Base-by-base conservation (phyloP, 495 filamentous ascomycete species). In the Astrothelium macrocarpum region DNA sequence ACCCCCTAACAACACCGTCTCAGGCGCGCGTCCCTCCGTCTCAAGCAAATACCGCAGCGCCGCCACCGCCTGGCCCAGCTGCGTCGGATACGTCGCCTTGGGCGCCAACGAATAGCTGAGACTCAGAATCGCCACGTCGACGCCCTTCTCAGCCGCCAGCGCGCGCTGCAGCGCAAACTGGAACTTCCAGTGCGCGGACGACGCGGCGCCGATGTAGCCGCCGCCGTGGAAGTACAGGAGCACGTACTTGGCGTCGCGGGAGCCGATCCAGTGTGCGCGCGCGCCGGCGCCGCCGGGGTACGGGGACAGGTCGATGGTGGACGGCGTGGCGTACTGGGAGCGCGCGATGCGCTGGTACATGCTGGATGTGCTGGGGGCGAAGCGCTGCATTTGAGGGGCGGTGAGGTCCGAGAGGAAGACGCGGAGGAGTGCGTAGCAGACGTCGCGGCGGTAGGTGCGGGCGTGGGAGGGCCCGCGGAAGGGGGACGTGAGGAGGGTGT, bases 181-280 rank as follows among this genome's bases (percentile, higher is more conserved):
- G 74, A 80, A 84, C 42, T 74, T 59, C 62, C 85, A 71, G 66
- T 85, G 79, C 2, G 69, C 72, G 0, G 77, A 39, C 0, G 53
- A 59, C 16, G 74, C 74, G 2, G 83, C 71, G 39, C 82, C 53
- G 10, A 71, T 75, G 71, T 84, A 88, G 56, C 85, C 85, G 60
- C 85, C 85, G 56, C 85, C 86, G 63, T 86, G 84, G 66, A 82
- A 84, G 69, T 82, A 87, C 2, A 87, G 34, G 4, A 89, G 66
- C 0, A 84, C 74, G 34, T 84, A 80, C 71, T 84, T 76, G 11
- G 84, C 83, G 43, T 76, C 72, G 60, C 78, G 77, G 49, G 77
- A 74, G 4, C 85, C 85, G 10, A 87, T 70, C 85, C 85, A 87
- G 66, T 82, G 80, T 29, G 79, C 84, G 60, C 74, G 72, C 10